Evolutionary conservation across 208 protist genomes (phyloP).

Genomic region (Leishmania amazonensis): DNA sequence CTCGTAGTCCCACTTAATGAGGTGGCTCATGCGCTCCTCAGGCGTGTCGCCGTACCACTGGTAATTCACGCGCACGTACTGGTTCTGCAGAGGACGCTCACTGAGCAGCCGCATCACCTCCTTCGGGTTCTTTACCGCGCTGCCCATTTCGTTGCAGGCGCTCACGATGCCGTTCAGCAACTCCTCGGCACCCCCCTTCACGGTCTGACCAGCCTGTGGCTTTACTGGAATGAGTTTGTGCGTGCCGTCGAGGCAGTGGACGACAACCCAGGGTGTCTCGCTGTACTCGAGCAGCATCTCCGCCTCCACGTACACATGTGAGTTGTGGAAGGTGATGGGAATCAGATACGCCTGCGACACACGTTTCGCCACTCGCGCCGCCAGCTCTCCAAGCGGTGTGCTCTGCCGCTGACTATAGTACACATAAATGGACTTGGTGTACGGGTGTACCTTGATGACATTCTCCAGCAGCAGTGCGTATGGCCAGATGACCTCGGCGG

Average conservation of each 20-base stretch:
- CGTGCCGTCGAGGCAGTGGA: constrained; percentile 81
- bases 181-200: constrained; percentile 40
- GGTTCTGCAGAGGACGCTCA: constrained; percentile 87
- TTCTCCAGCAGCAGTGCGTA: constrained; percentile 87
- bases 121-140: constrained; percentile 61
- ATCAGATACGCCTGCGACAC: constrained; percentile 86
- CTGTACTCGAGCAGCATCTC: constrained; percentile 93
- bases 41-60: constrained; percentile 93
- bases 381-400: constrained; percentile 46
- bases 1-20: constrained; percentile 89
- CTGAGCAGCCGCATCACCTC: constrained; percentile 70
- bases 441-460: constrained; percentile 88
- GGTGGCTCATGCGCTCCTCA: constrained; percentile 83
- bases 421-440: constrained; percentile 93
- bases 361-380: constrained; percentile 49
- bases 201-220: constrained; percentile 27
- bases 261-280: constrained; percentile 88
- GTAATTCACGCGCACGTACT: constrained; percentile 90
- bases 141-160: constrained; percentile 60
- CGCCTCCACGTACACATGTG: constrained; percentile 91
- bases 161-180: constrained; percentile 63
- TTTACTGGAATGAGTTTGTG: constrained; percentile 60
- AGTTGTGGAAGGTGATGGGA: constrained; percentile 93
- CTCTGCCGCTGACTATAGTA: constrained; percentile 85
- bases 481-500: constrained; percentile 88